Conservation (phyloP, 306 rosid species). For the Casuarina cunninghamiana region DNA sequence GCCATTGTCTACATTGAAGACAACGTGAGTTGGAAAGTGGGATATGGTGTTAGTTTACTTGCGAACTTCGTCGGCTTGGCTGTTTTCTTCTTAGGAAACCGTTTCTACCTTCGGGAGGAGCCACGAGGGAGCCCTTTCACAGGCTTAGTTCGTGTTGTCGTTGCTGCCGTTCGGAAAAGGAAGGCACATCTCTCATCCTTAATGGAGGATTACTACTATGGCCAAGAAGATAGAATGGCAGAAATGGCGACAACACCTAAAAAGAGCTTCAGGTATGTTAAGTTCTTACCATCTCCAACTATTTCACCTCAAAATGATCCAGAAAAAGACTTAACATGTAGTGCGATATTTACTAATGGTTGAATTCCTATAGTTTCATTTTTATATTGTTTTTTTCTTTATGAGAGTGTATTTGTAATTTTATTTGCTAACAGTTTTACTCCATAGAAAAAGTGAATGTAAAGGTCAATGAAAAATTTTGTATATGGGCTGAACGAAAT, state of each 20-base stretch:
- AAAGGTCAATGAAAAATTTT: too few relatives aligned
- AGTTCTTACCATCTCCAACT: too few relatives aligned
- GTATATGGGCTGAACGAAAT: too few relatives aligned
- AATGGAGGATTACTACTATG: conserved; percentile 16
- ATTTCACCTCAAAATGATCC: too few relatives aligned
- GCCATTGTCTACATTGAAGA: conserved; percentile 28
- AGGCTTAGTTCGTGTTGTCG: not conserved
- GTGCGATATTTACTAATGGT: too few relatives aligned
- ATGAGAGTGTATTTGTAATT: too few relatives aligned
- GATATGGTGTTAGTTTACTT: not conserved
- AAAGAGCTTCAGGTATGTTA: conserved; percentile 28
- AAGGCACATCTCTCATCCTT: conserved; percentile 1
- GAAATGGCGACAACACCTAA: not conserved
- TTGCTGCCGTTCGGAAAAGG: conserved; percentile 20
- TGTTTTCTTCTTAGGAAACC: conserved; percentile 16
- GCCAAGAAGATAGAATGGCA: not conserved
- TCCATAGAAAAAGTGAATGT: too few relatives aligned
- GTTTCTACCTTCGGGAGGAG: conserved; percentile 9
- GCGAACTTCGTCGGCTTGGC: conserved; percentile 9
- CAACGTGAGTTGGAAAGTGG: conserved; percentile 16
- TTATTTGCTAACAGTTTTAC: too few relatives aligned
- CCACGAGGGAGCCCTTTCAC: conserved; percentile 25
- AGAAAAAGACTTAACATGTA: too few relatives aligned
- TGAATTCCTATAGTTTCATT: too few relatives aligned
- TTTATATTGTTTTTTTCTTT: too few relatives aligned